phyloP scores from a whole-genome alignment of 331 rosid species.

The Pyrus hybrid region DNA sequence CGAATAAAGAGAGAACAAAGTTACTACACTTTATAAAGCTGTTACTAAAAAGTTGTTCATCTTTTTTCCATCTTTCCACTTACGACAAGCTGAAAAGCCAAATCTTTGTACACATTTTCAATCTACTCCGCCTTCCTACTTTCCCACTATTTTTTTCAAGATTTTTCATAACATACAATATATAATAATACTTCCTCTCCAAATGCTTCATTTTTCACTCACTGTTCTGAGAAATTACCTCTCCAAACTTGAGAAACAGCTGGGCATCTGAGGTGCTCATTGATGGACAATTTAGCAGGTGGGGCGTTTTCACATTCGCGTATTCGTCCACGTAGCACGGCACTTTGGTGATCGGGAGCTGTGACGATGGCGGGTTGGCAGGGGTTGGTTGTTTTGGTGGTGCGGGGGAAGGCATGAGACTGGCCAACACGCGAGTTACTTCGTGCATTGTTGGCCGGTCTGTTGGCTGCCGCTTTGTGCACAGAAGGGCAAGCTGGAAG shows the following conservation, averaged over 20 bases:
- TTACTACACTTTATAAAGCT: conserved; percentile 16
- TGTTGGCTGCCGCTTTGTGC: conserved; percentile 81
- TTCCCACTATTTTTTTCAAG: neutral
- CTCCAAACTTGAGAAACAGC: conserved; percentile 93
- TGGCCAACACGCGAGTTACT: conserved; percentile 71
- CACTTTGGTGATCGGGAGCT: conserved; percentile 42
- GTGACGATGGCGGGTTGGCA: conserved; percentile 16
- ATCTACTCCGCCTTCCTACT: neutral
- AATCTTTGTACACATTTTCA: conserved; percentile 32
- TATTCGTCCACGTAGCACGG: conserved; percentile 85
- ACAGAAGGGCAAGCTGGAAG: conserved; percentile 85
- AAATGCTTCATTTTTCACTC: conserved; percentile 24
- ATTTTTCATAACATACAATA: neutral
- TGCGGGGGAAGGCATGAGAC: conserved; percentile 40
- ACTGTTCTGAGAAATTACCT: conserved; percentile 94
- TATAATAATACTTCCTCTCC: neutral
- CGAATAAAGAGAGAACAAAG: neutral
- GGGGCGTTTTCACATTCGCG: conserved; percentile 76
- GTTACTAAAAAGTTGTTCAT: conserved; percentile 12
- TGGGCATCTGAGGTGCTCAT: conserved; percentile 98
- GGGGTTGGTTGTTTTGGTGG: conserved; percentile 46
- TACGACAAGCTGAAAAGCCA: conserved; percentile 15
- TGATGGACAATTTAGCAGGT: conserved; percentile 76
- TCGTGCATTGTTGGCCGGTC: conserved; percentile 98
- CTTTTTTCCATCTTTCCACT: neutral